phyloP scores from a whole-genome alignment of 2,329 filamentous ascomycete species.

The Trichoderma brevicompactum region DNA sequence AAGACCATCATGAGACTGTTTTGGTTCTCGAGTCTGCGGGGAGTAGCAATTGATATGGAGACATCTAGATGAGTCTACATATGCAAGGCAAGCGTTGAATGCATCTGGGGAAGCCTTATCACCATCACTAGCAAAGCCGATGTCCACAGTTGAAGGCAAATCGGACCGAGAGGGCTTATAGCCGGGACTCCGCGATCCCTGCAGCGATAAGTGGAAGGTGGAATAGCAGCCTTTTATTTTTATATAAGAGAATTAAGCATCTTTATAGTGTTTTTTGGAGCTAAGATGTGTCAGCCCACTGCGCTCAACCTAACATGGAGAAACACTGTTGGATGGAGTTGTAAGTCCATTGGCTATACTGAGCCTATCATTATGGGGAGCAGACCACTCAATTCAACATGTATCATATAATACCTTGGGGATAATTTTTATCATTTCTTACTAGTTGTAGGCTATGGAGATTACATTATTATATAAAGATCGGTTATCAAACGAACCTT shows the following conservation, averaged over 20 bases:
- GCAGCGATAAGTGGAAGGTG: neutral
- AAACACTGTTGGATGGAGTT: no score
- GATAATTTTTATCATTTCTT: no score
- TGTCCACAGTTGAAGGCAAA: neutral
- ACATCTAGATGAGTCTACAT: neutral
- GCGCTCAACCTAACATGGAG: no score
- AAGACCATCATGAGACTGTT: neutral
- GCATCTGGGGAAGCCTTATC: neutral
- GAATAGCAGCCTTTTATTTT: neutral
- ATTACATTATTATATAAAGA: no score
- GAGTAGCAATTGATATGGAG: conserved; percentile 3
- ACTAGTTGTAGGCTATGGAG: no score
- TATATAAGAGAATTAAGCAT: neutral
- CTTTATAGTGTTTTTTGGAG: neutral
- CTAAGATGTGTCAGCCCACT: neutral
- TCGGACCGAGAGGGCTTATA: conserved; percentile 4
- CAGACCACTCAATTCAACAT: no score
- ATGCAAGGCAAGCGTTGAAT: neutral
- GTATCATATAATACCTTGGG: no score
- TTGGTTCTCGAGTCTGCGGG: neutral
- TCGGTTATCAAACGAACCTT: no score
- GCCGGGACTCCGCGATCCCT: conserved; percentile 5
- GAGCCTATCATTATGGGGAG: no score
- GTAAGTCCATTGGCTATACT: no score
- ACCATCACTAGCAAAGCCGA: neutral